Evolutionary conservation across 2,329 filamentous ascomycete genomes (phyloP).

Genomic region (Pseudodiploospora longispora): DNA sequence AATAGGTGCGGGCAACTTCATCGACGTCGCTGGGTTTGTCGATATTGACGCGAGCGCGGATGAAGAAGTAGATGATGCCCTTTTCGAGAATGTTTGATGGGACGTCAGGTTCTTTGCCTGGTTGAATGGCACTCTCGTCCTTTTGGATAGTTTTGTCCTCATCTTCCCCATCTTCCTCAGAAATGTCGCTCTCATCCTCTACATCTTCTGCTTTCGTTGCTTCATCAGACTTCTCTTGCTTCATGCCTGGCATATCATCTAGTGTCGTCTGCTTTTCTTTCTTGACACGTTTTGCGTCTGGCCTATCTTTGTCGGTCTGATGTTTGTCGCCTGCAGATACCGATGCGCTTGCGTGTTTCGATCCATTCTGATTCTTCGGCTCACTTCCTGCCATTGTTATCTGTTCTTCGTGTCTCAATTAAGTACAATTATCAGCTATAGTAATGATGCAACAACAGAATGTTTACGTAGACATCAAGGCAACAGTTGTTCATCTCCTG

Average conservation of each 20-base stretch:
- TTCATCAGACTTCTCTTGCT: neutral
- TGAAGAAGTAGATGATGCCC: constrained; percentile 87
- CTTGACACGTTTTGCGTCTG: constrained; percentile 20
- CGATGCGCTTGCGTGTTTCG: constrained; percentile 2
- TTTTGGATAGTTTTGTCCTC: neutral
- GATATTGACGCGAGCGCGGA: constrained; percentile 66
- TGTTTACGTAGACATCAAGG: no score
- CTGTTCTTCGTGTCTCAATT: no score
- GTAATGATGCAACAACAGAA: no score
- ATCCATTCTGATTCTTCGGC: no score
- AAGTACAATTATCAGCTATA: no score
- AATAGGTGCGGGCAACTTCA: constrained; percentile 71
- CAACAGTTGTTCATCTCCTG: no score
- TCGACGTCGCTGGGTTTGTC: constrained; percentile 59
- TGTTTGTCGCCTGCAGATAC: constrained; percentile 19
- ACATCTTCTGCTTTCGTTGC: neutral
- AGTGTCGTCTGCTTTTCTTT: constrained; percentile 11
- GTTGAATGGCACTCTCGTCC: constrained; percentile 11
- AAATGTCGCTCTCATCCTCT: neutral
- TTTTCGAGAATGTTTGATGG: constrained; percentile 66
- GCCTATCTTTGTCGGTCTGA: constrained; percentile 17
- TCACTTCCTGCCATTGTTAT: no score
- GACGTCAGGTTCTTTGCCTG: constrained; percentile 18
- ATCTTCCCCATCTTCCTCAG: neutral
- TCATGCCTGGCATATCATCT: neutral